phyloP scores from a whole-genome alignment of 2,329 filamentous ascomycete genomes.

The Phialophora macrospora region DNA sequence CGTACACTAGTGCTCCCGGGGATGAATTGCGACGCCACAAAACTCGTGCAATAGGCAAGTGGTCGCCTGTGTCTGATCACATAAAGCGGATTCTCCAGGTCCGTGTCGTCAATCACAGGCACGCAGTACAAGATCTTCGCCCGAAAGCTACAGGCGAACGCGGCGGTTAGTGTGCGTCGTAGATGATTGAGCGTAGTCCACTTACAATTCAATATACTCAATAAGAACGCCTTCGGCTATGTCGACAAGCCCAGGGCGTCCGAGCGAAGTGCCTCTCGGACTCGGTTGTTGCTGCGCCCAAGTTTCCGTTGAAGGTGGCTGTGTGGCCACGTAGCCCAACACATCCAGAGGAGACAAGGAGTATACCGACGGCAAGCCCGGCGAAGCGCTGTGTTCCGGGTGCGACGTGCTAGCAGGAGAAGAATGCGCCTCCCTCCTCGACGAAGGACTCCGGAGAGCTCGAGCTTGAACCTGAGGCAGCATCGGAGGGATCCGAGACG shows the following conservation, averaged over 20 bases:
- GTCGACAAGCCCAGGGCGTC: constrained; percentile 1
- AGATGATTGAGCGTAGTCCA: neutral
- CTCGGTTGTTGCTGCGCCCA: neutral
- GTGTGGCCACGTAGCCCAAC: constrained; percentile 7
- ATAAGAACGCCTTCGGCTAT: constrained; percentile 12
- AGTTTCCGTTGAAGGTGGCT: neutral
- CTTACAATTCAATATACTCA: constrained; percentile 25
- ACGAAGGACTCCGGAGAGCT: constrained; percentile 6
- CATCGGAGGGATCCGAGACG: neutral
- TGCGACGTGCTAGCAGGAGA: constrained; percentile 16
- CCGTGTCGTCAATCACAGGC: constrained; percentile 22
- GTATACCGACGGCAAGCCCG: constrained; percentile 17
- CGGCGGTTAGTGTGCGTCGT: neutral
- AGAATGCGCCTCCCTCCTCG: constrained; percentile 1
- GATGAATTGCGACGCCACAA: constrained; percentile 21
- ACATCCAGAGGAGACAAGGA: constrained; percentile 18
- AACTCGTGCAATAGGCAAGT: constrained; percentile 22
- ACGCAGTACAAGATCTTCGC: constrained; percentile 23
- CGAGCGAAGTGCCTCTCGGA: neutral
- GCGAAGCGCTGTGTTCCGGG: neutral
- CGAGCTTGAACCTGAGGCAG: neutral
- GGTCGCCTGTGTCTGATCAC: constrained; percentile 13
- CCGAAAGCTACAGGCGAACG: constrained; percentile 6
- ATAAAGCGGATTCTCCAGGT: constrained; percentile 11
- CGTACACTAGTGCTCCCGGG: constrained; percentile 19